Percentiles rank a stretch among this genome's conserved stretches.
Evolutionary conservation across 495 filamentous ascomycete genomes (phyloP).

Genomic region (Aspergillus panamensis): DNA sequence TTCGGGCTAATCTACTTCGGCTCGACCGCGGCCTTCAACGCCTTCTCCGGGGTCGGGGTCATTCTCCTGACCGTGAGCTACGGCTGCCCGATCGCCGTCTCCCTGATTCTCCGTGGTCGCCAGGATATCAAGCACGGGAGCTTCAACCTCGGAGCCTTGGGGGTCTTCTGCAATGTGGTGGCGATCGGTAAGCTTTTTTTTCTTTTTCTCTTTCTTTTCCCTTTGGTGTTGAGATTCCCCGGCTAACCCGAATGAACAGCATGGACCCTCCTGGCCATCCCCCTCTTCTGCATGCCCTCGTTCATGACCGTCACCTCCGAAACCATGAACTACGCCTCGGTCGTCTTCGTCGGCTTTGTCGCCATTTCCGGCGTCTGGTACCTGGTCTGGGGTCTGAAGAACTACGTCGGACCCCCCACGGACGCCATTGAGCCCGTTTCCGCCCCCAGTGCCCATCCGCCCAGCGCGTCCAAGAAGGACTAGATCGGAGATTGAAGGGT

Average conservation of each 20-base stretch:
- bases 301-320: slow-evolving; percentile 31
- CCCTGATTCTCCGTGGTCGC: slow-evolving; percentile 43
- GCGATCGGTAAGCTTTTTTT: slow-evolving; percentile 28
- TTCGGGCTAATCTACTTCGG: slow-evolving; percentile 64
- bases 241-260: slow-evolving; percentile 27
- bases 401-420: slow-evolving; percentile 27
- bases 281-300: slow-evolving; percentile 46
- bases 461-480: not conserved
- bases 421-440: slow-evolving; percentile 10
- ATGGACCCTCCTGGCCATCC: slow-evolving; percentile 55
- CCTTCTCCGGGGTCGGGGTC: slow-evolving; percentile 63
- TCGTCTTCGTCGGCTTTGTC: slow-evolving; percentile 56
- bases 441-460: not conserved
- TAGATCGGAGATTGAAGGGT: not conserved
- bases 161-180: slow-evolving; percentile 48
- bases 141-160: slow-evolving; percentile 50
- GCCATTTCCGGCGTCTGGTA: slow-evolving; percentile 55
- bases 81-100: slow-evolving; percentile 61
- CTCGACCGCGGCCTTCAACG: slow-evolving; percentile 59
- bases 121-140: slow-evolving; percentile 42
- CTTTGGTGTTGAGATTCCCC: not conserved
- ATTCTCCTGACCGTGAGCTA: slow-evolving; percentile 62
- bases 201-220: not conserved
- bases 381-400: slow-evolving; percentile 53
- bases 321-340: slow-evolving; percentile 53